Evolutionary conservation across 805 yeast genomes (phyloP).

Genomic region (Candida boleticola): DNA sequence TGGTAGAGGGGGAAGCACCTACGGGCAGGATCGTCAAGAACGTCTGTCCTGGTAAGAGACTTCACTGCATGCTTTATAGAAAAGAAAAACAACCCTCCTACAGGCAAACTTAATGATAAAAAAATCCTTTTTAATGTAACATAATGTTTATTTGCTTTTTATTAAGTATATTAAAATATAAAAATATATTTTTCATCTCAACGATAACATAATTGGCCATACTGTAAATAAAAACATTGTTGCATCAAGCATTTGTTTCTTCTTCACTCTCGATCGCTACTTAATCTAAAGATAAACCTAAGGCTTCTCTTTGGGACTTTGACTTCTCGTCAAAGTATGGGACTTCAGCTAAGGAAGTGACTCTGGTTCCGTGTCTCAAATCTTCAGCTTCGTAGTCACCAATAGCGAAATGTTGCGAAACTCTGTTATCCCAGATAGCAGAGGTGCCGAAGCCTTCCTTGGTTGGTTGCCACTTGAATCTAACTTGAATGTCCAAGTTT

Average conservation of each 20-base stretch:
- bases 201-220: too few relatives aligned
- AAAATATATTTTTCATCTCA: too few relatives aligned
- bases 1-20: slow-evolving; percentile 16
- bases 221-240: too few relatives aligned
- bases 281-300: slow-evolving; percentile 26
- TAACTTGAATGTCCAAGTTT: slow-evolving; percentile 49
- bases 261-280: too few relatives aligned
- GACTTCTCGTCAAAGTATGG: slow-evolving; percentile 51
- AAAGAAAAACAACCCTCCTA: too few relatives aligned
- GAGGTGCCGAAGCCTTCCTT: slow-evolving; percentile 38
- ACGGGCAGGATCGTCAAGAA: background rate
- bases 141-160: too few relatives aligned
- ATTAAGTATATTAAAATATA: too few relatives aligned
- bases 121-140: too few relatives aligned
- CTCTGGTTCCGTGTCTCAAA: slow-evolving; percentile 53
- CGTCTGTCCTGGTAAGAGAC: too few relatives aligned
- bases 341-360: slow-evolving; percentile 48
- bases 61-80: too few relatives aligned
- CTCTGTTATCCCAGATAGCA: slow-evolving; percentile 56
- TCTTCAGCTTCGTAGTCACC: slow-evolving; percentile 40
- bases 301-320: slow-evolving; percentile 52
- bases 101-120: too few relatives aligned
- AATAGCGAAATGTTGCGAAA: slow-evolving; percentile 48
- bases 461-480: slow-evolving; percentile 44
- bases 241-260: too few relatives aligned